A percentile compares a stretch with the other conserved stretches of the same genome.
phyloP scores from a whole-genome alignment of 2,329 filamentous ascomycete species.

The Metarhizium robertsii region DNA sequence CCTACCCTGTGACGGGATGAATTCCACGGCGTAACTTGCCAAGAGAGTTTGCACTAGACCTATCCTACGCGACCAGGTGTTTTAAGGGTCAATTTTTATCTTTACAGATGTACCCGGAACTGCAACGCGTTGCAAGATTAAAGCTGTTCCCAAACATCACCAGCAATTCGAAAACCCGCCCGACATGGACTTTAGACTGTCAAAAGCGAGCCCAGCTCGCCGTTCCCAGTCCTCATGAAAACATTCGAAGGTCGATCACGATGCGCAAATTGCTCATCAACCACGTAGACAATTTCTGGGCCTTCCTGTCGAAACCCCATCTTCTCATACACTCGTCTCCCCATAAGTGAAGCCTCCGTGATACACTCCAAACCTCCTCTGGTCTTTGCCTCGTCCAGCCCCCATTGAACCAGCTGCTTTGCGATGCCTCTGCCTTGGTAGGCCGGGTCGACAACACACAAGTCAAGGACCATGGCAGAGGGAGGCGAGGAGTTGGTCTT shows the following conservation, averaged over 20 bases:
- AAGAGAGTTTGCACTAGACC: no score
- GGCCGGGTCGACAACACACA: slow-evolving; percentile 42
- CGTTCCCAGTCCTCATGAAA: slow-evolving; percentile 31
- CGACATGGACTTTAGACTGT: no score
- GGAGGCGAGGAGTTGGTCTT: slow-evolving; percentile 29
- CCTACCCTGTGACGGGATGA: no score
- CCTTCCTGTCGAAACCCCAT: slow-evolving; percentile 34
- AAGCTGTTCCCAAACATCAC: no score
- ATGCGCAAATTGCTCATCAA: slow-evolving; percentile 32
- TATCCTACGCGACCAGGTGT: no score
- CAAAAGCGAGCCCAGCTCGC: no score
- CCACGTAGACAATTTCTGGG: slow-evolving; percentile 30
- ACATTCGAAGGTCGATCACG: slow-evolving; percentile 31
- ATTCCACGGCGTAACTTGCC: no score
- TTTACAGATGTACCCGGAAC: no score
- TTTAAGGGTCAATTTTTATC: no score
- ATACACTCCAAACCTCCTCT: slow-evolving; percentile 31
- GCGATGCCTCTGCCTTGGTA: slow-evolving; percentile 43
- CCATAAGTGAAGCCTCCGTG: slow-evolving; percentile 40
- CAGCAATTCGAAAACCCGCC: no score
- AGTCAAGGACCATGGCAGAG: slow-evolving; percentile 38
- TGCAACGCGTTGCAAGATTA: no score
- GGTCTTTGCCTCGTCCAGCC: slow-evolving; percentile 30
- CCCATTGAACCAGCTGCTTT: slow-evolving; percentile 35
- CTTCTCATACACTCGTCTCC: slow-evolving; percentile 34